Conservation (phyloP, 306 rosid species). For the Cucumis melo region DNA sequence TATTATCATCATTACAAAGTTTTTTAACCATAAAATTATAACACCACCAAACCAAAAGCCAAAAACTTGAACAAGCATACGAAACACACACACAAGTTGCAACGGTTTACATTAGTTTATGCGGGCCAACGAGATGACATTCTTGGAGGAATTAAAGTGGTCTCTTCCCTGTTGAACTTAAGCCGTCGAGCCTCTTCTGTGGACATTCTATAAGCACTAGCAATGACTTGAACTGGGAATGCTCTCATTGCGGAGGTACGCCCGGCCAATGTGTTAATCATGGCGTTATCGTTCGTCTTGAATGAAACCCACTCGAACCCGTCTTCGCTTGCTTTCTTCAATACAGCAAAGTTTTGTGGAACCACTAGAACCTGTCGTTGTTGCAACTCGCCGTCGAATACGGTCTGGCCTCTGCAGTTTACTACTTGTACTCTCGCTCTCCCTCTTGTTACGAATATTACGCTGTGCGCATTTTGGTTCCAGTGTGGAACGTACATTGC, state of each 20-base stretch:
- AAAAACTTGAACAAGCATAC: not conserved
- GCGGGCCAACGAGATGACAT: not conserved
- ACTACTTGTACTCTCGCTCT: constrained; percentile 37
- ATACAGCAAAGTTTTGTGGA: constrained; percentile 48
- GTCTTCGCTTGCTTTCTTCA: constrained; percentile 19
- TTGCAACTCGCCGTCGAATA: constrained; percentile 26
- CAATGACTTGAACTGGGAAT: constrained; percentile 33
- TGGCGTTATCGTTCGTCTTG: constrained; percentile 36
- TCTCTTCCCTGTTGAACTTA: constrained; percentile 26
- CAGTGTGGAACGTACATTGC: constrained; percentile 45
- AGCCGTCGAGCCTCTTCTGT: constrained; percentile 23
- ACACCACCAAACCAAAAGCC: not conserved
- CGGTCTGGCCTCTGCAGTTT: constrained; percentile 25
- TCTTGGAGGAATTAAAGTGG: constrained; percentile 15
- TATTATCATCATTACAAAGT: not conserved
- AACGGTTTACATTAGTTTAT: not conserved
- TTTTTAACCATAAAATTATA: not conserved
- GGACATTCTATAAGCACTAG: constrained; percentile 14
- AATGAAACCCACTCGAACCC: constrained; percentile 38
- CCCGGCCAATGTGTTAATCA: constrained; percentile 30
- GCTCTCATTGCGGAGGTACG: constrained; percentile 10
- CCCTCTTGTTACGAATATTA: constrained; percentile 35
- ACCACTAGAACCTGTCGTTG: constrained; percentile 27
- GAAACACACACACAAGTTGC: too few species aligned
- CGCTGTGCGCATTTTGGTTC: constrained; percentile 35